Conservation (phyloP, 176 grass and related monocot genomes). For the Oryza glaberrima region DNA sequence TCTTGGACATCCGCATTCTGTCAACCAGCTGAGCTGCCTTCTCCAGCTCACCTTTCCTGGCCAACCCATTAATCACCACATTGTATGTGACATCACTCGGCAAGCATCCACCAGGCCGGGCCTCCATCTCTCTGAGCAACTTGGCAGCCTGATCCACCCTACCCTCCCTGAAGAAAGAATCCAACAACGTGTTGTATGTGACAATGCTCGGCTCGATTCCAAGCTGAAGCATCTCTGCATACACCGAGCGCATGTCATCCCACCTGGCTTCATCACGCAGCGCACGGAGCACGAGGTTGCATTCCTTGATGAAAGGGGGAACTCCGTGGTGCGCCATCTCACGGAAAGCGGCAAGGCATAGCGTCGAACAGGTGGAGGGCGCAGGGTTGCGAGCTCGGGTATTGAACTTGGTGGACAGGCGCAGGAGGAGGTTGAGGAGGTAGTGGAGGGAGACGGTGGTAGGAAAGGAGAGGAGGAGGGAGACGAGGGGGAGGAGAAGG, state of each 20-base stretch:
- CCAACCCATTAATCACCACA: conserved; percentile 60
- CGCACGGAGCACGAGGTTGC: conserved; percentile 54
- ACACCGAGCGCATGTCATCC: conserved; percentile 43
- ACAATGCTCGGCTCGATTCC: conserved; percentile 56
- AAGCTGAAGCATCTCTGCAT: conserved; percentile 42
- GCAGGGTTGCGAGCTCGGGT: not conserved
- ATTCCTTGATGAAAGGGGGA: conserved; percentile 52
- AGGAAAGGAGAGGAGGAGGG: conserved; percentile 33
- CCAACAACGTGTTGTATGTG: conserved; percentile 64
- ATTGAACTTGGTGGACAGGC: conserved; percentile 51
- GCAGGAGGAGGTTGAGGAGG: conserved; percentile 51
- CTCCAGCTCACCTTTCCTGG: conserved; percentile 52
- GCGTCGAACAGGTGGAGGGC: conserved; percentile 49
- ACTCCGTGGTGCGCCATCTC: conserved; percentile 50
- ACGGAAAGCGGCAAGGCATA: conserved; percentile 50
- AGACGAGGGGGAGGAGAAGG: conserved; percentile 62
- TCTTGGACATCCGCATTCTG: conserved; percentile 44
- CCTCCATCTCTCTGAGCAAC: conserved; percentile 61
- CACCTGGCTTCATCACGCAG: conserved; percentile 44
- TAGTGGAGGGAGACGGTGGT: not conserved
- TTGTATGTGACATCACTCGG: conserved; percentile 63
- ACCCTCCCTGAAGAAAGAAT: conserved; percentile 68
- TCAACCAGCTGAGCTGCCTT: conserved; percentile 57
- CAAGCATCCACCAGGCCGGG: conserved; percentile 29
- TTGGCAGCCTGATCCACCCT: conserved; percentile 45